Conservation (phyloP, 768 basidiomycete species). For the Pleurotus pulmonarius region DNA sequence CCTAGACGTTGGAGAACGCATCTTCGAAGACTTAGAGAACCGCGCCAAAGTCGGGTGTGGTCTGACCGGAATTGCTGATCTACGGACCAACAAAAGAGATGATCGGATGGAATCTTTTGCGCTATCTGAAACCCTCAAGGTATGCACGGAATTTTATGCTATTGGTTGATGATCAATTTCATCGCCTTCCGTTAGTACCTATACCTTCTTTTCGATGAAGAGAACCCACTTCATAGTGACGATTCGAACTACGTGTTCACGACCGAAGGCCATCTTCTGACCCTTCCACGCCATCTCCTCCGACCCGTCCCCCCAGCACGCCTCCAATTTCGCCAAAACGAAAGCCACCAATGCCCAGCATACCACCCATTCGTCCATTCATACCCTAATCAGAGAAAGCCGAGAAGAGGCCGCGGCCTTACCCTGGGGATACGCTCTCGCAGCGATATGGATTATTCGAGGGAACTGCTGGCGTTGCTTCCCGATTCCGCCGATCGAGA, state of each 20-base stretch:
- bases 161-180: background rate
- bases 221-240: constrained; percentile 66
- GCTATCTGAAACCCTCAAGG: constrained; percentile 92
- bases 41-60: constrained; percentile 86
- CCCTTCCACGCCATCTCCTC: constrained; percentile 52
- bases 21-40: constrained; percentile 69
- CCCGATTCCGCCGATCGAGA: constrained; percentile 46
- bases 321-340: constrained; percentile 56
- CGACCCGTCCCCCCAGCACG: constrained; percentile 56
- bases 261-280: constrained; percentile 91
- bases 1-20: constrained; percentile 83
- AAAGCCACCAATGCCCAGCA: constrained; percentile 70
- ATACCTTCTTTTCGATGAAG: constrained; percentile 88
- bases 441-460: constrained; percentile 76
- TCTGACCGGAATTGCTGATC: constrained; percentile 75
- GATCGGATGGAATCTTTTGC: constrained; percentile 98
- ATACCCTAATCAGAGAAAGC: constrained; percentile 24
- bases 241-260: constrained; percentile 90
- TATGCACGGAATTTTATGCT: constrained; percentile 19
- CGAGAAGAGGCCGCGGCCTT: constrained; percentile 41
- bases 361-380: constrained; percentile 48
- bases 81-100: constrained; percentile 73
- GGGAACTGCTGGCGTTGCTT: constrained; percentile 57
- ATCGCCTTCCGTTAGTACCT: constrained; percentile 60
- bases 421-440: constrained; percentile 68